phyloP scores from a whole-genome alignment of 495 filamentous ascomycete genomes.

The Penicillium daleae region DNA sequence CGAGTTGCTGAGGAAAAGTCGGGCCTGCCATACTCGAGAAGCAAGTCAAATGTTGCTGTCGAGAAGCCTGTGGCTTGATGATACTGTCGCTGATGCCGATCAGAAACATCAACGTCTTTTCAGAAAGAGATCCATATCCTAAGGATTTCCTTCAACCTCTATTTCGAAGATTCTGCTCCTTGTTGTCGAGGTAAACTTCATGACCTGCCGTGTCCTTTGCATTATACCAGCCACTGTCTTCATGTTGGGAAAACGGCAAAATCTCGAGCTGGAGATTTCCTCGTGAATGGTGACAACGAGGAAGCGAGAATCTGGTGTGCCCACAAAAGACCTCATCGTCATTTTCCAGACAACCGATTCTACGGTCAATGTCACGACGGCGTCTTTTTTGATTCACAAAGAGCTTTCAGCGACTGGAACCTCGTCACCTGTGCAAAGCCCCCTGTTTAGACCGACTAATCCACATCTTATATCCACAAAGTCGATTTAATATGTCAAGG shows the following conservation, averaged over 20 bases:
- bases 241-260: not conserved
- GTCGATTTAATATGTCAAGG: not conserved
- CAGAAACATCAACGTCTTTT: not conserved
- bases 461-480: not conserved
- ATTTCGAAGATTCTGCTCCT: not conserved
- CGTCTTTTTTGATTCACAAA: not conserved
- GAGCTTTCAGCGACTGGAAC: not conserved
- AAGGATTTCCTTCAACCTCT: no score
- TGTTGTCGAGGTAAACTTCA: not conserved
- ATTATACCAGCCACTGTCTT: not conserved
- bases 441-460: not conserved
- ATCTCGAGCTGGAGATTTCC: not conserved
- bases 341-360: not conserved
- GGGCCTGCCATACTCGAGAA: not conserved
- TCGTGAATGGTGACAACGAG: not conserved
- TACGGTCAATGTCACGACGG: no score
- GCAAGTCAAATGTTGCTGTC: not conserved
- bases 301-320: not conserved
- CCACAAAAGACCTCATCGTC: not conserved
- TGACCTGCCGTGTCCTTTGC: not conserved
- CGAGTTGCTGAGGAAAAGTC: no score
- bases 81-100: not conserved
- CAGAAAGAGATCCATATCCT: not conserved
- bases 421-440: not conserved
- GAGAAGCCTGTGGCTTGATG: not conserved